A percentile compares a stretch with the other conserved stretches of the same genome.
Evolutionary conservation across 768 basidiomycete species (phyloP).

Genomic region (Phanerodontia chrysosporium): DNA sequence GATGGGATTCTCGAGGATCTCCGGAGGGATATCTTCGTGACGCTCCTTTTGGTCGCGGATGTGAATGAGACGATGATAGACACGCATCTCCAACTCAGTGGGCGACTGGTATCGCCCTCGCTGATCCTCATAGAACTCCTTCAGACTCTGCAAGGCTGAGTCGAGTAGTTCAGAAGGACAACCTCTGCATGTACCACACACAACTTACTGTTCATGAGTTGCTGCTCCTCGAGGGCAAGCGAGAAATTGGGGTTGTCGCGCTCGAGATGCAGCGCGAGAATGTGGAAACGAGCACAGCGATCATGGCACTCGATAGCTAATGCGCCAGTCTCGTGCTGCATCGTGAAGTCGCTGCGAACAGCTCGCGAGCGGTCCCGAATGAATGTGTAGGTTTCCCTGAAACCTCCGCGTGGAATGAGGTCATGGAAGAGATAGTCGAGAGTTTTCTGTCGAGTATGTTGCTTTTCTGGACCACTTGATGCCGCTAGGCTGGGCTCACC

Average conservation of each 20-base stretch:
- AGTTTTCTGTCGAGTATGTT: slow-evolving; percentile 50
- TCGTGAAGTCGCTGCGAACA: slow-evolving; percentile 90
- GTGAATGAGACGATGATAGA: slow-evolving; percentile 91
- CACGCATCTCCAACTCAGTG: slow-evolving; percentile 92
- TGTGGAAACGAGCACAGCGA: slow-evolving; percentile 91
- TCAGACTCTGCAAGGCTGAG: slow-evolving; percentile 84
- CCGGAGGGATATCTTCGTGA: slow-evolving; percentile 64
- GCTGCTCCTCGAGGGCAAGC: slow-evolving; percentile 76
- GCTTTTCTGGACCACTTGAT: not conserved
- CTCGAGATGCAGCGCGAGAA: slow-evolving; percentile 70
- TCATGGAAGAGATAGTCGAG: slow-evolving; percentile 91
- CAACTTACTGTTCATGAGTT: slow-evolving; percentile 83
- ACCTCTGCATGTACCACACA: not conserved
- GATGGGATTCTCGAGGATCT: slow-evolving; percentile 67
- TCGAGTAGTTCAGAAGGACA: not conserved
- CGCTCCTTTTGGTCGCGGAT: slow-evolving; percentile 81
- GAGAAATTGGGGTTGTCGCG: slow-evolving; percentile 57
- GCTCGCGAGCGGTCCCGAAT: slow-evolving; percentile 89
- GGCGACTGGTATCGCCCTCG: slow-evolving; percentile 60
- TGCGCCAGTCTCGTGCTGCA: slow-evolving; percentile 78
- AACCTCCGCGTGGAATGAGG: slow-evolving; percentile 65
- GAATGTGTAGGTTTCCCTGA: slow-evolving; percentile 72
- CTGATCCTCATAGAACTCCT: slow-evolving; percentile 90
- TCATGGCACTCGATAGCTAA: slow-evolving; percentile 88
- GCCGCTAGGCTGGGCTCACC: slow-evolving; percentile 33